Conservation (phyloP, 306 rosid genomes). For the Vigna trinervia region DNA sequence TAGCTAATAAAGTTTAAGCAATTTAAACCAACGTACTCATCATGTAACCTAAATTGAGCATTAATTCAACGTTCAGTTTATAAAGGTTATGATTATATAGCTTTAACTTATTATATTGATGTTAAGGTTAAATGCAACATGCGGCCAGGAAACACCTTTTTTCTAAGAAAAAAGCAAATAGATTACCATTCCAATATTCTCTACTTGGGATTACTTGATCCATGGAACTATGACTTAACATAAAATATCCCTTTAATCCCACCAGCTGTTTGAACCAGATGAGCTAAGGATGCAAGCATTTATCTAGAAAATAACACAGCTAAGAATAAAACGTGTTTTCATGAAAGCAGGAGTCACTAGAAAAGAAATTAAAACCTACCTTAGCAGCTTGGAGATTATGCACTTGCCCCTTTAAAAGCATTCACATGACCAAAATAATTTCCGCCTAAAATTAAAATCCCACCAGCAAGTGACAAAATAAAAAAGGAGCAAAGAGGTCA, state of each 20-base stretch:
- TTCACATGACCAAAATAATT: slow-evolving; percentile 85
- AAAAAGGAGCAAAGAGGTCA: slow-evolving; percentile 77
- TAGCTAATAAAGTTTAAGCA: not conserved
- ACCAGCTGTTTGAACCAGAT: slow-evolving; percentile 45
- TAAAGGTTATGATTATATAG: not conserved
- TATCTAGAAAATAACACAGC: slow-evolving; percentile 51
- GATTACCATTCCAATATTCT: not conserved
- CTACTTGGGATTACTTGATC: slow-evolving; percentile 29
- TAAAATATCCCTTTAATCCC: slow-evolving; percentile 37
- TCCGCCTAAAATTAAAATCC: slow-evolving; percentile 61
- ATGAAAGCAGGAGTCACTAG: slow-evolving; percentile 89
- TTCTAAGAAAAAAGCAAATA: not conserved
- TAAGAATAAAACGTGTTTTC: slow-evolving; percentile 51
- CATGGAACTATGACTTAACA: slow-evolving; percentile 30
- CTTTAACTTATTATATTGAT: not conserved
- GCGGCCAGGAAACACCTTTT: not conserved
- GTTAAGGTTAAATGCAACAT: not conserved
- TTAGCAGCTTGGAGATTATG: slow-evolving; percentile 96
- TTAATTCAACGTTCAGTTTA: not conserved
- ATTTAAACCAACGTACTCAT: not conserved
- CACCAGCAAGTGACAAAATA: slow-evolving; percentile 60
- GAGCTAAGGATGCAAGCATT: slow-evolving; percentile 53
- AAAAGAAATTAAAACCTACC: slow-evolving; percentile 87
- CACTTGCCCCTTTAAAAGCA: slow-evolving; percentile 94
- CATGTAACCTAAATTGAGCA: not conserved